Conservation (phyloP, 257 asterid species). For the Solanum infundibuliforme region DNA sequence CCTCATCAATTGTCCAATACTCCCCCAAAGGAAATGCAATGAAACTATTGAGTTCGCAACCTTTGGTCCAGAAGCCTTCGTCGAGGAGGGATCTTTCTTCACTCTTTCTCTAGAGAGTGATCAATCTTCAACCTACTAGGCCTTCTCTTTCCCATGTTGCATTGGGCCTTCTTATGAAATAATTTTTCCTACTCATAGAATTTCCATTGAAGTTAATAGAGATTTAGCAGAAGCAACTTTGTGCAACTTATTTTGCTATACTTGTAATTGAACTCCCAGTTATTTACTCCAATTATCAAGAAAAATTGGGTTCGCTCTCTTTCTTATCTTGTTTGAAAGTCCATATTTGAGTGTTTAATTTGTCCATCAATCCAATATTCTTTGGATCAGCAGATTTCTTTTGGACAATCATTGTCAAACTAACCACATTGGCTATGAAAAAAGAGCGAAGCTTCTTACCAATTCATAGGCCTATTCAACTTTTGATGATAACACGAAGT, state of each 20-base stretch:
- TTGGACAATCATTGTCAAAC: not conserved
- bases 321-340: not conserved
- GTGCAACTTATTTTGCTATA: not conserved
- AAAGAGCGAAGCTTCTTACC: not conserved
- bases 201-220: not conserved
- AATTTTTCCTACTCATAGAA: not conserved
- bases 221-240: not conserved
- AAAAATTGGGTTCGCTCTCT: not conserved
- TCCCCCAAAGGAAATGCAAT: not conserved
- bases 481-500: not conserved
- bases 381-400: not conserved
- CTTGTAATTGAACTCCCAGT: not conserved
- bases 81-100: not conserved
- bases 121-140: not conserved
- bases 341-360: not conserved
- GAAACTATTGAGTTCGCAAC: conserved; percentile 7
- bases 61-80: not conserved
- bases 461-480: not conserved
- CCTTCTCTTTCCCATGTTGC: not conserved
- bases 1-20: conserved; percentile 14
- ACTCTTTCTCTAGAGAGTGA: not conserved
- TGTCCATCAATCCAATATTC: not conserved
- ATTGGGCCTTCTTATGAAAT: not conserved
- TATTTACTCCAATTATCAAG: not conserved
- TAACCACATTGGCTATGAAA: not conserved